Conservation (phyloP, 2,329 filamentous ascomycete species). For the Calonectria pseudoturangicola region DNA sequence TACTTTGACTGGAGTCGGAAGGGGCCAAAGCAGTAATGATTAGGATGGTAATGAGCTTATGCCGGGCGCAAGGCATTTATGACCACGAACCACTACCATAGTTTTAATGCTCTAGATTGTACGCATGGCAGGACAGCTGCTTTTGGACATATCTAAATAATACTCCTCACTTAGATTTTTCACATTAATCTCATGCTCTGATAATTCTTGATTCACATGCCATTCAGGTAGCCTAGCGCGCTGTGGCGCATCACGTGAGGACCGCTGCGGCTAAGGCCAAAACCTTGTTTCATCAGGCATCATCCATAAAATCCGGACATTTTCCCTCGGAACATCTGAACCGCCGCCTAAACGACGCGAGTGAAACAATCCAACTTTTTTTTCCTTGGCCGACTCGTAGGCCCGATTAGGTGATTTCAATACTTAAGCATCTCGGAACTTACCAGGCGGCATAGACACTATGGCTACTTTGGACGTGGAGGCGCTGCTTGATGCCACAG, state of each 20-base stretch:
- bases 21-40: constrained; percentile 51
- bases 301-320: constrained; percentile 36
- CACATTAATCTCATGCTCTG: not conserved
- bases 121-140: constrained; percentile 43
- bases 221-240: not conserved
- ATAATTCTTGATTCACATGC: constrained; percentile 2
- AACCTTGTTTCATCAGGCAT: constrained; percentile 52
- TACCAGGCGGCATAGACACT: constrained; percentile 51
- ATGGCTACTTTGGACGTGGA: constrained; percentile 84
- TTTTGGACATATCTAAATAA: constrained; percentile 47
- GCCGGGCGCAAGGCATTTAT: constrained; percentile 51
- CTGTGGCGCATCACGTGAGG: constrained; percentile 48
- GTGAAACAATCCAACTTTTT: constrained; percentile 35
- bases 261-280: constrained; percentile 40
- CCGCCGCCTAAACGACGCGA: constrained; percentile 29
- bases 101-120: constrained; percentile 54
- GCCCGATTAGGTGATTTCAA: constrained; percentile 37
- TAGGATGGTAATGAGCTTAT: constrained; percentile 54
- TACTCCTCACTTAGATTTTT: constrained; percentile 44
- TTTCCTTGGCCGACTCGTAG: constrained; percentile 22
- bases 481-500: constrained; percentile 90
- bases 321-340: constrained; percentile 41
- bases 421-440: constrained; percentile 33
- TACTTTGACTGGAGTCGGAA: constrained; percentile 46
- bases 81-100: constrained; percentile 49